Evolutionary conservation across 2,329 filamentous ascomycete genomes (phyloP).

Genomic region (Chaetomium globosum): DNA sequence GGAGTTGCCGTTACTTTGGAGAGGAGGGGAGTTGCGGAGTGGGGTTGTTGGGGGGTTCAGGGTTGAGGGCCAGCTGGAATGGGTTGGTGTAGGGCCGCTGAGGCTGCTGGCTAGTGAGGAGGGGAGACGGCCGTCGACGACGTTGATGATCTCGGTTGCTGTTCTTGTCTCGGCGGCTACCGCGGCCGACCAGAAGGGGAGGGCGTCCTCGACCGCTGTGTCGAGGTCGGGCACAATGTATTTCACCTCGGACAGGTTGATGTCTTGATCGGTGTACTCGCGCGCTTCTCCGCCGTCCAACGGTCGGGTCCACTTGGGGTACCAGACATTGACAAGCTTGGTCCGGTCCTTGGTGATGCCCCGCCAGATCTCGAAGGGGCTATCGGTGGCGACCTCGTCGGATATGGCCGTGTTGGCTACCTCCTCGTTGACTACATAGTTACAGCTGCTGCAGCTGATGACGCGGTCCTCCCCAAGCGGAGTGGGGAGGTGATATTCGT

Average conservation of each 20-base stretch:
- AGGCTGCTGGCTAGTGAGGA: slow-evolving; percentile 20
- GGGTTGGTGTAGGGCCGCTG: not conserved
- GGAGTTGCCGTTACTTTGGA: slow-evolving; percentile 40
- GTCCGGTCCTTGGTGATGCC: slow-evolving; percentile 69
- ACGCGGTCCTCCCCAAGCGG: slow-evolving; percentile 82
- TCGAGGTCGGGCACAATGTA: slow-evolving; percentile 68
- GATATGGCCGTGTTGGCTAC: slow-evolving; percentile 56
- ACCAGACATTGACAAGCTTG: slow-evolving; percentile 71
- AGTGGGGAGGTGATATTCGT: slow-evolving; percentile 89
- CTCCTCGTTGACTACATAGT: slow-evolving; percentile 84
- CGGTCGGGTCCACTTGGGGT: slow-evolving; percentile 46
- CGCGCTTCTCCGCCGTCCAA: slow-evolving; percentile 29
- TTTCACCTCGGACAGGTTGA: slow-evolving; percentile 66
- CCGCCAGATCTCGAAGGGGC: slow-evolving; percentile 54
- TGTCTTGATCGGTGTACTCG: slow-evolving; percentile 39
- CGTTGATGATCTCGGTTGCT: slow-evolving; percentile 41
- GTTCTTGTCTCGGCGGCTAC: slow-evolving; percentile 32
- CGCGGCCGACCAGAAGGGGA: slow-evolving; percentile 55
- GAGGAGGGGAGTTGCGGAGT: slow-evolving; percentile 6
- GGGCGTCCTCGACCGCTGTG: slow-evolving; percentile 64
- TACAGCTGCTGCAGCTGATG: slow-evolving; percentile 72
- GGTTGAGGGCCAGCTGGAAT: slow-evolving; percentile 29
- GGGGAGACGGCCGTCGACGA: slow-evolving; percentile 45
- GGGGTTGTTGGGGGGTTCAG: slow-evolving; percentile 14
- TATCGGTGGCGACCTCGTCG: slow-evolving; percentile 13